phyloP scores from a whole-genome alignment of 192 early-diverging fungal species.

The Backusella tuberculispora region DNA sequence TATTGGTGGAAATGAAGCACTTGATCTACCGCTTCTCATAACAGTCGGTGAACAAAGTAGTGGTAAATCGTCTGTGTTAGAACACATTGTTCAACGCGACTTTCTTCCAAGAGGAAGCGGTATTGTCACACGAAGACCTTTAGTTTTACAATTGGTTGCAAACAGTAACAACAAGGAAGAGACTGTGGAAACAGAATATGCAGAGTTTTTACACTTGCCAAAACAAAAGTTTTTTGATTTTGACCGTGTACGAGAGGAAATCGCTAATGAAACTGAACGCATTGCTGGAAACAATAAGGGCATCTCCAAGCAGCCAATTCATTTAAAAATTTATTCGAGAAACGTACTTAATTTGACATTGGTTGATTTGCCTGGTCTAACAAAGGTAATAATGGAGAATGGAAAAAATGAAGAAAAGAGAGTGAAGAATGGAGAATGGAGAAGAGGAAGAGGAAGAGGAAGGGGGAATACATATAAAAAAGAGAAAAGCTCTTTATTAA shows the following conservation, averaged over 20 bases:
- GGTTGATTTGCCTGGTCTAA: slow-evolving; percentile 81
- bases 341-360: slow-evolving; percentile 80
- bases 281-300: slow-evolving; percentile 79
- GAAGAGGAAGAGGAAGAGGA: not conserved
- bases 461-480: too few relatives aligned
- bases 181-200: slow-evolving; percentile 27
- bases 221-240: slow-evolving; percentile 77
- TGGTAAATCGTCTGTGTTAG: slow-evolving; percentile 96
- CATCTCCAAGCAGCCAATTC: slow-evolving; percentile 74
- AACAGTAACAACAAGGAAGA: slow-evolving; percentile 37
- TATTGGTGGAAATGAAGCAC: slow-evolving; percentile 63
- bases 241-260: slow-evolving; percentile 73
- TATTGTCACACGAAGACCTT: slow-evolving; percentile 78
- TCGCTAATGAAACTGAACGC: slow-evolving; percentile 78
- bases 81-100: slow-evolving; percentile 95
- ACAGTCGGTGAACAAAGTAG: slow-evolving; percentile 82
- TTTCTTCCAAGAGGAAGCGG: slow-evolving; percentile 92
- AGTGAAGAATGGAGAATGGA: not conserved
- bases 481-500: not conserved
- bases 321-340: slow-evolving; percentile 76
- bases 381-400: slow-evolving; percentile 59
- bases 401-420: not conserved
- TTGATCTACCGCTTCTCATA: slow-evolving; percentile 82
- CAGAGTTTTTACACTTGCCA: slow-evolving; percentile 76
- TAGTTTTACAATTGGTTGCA: slow-evolving; percentile 79